phyloP scores from a whole-genome alignment of 345 rosid genomes.

The Combretum micranthum region DNA sequence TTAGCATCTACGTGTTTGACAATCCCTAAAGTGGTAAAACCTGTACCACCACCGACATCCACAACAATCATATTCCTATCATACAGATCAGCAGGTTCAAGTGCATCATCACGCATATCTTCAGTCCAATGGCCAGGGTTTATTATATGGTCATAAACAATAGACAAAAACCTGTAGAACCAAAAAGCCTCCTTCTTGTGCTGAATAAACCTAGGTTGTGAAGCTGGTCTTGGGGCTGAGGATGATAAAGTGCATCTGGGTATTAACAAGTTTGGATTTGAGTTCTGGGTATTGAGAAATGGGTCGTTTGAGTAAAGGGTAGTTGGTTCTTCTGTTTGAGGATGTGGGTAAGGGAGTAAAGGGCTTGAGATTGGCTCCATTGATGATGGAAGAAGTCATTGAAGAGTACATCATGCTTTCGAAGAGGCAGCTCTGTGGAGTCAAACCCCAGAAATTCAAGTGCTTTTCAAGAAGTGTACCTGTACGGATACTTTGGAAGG shows the following conservation, averaged over 20 bases:
- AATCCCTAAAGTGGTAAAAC: slow-evolving; percentile 92
- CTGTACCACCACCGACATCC: slow-evolving; percentile 99
- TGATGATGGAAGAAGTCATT: slow-evolving; percentile 72
- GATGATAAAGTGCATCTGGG: slow-evolving; percentile 65
- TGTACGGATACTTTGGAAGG: too few species aligned
- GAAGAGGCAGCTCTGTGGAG: too few species aligned
- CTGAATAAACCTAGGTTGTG: slow-evolving; percentile 94
- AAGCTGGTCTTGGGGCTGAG: slow-evolving; percentile 74
- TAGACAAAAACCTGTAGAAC: slow-evolving; percentile 95
- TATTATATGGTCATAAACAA: slow-evolving; percentile 84
- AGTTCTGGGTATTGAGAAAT: too few species aligned
- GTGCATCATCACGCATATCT: slow-evolving; percentile 97
- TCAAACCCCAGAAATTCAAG: neutral
- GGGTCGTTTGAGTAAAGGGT: too few species aligned
- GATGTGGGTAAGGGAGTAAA: neutral
- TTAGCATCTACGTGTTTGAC: slow-evolving; percentile 93
- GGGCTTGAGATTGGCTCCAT: slow-evolving; percentile 48
- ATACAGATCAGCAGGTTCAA: slow-evolving; percentile 89
- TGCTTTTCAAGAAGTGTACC: too few species aligned
- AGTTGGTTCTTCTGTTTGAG: too few species aligned
- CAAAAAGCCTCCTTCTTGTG: slow-evolving; percentile 98
- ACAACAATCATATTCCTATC: slow-evolving; percentile 71
- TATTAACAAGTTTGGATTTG: slow-evolving; percentile 7
- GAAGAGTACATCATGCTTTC: neutral
- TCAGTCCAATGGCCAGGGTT: slow-evolving; percentile 97